These are phyloP conservation scores for Sutorius australiensis DNA, from an alignment of 768 basidiomycete genomes.

Conservation along the genomic window DNA sequence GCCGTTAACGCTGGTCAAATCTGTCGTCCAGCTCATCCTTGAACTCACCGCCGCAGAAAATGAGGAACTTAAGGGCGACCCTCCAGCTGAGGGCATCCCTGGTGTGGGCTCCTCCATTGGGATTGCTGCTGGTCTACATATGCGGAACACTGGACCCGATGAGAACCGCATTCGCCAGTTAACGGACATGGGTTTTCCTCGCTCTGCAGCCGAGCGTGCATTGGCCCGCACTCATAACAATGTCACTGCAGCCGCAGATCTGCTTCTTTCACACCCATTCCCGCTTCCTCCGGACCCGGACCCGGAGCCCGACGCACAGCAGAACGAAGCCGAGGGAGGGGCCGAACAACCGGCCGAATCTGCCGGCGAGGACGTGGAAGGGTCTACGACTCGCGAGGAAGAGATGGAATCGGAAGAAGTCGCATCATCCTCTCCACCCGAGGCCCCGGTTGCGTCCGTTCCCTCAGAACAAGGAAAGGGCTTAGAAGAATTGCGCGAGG, in stretches of 20 bases:
- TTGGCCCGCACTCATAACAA: constrained; percentile 85
- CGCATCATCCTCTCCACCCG: constrained; percentile 12
- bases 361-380: constrained; percentile 25
- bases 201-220: constrained; percentile 82
- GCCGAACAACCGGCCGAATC: constrained; percentile 29
- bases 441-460: constrained; percentile 10
- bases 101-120: constrained; percentile 30
- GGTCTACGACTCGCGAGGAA: constrained; percentile 24
- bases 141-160: constrained; percentile 51
- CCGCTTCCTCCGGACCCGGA: constrained; percentile 67
- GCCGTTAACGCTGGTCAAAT: constrained; percentile 70
- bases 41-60: constrained; percentile 80
- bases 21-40: constrained; percentile 72
- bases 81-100: constrained; percentile 34
- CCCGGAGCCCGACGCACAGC: constrained; percentile 22
- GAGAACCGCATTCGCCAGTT: constrained; percentile 78
- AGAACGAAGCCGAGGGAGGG: constrained; percentile 10
- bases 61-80: constrained; percentile 59
- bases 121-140: constrained; percentile 32
- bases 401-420: constrained; percentile 26
- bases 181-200: constrained; percentile 95
- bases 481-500: constrained; percentile 60
- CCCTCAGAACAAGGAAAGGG: constrained; percentile 36
- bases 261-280: constrained; percentile 79
- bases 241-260: constrained; percentile 81